These are phyloP conservation scores for Digitaria exilis DNA, from an alignment of 202 grass and related monocot species.

Conservation along the genomic window DNA sequence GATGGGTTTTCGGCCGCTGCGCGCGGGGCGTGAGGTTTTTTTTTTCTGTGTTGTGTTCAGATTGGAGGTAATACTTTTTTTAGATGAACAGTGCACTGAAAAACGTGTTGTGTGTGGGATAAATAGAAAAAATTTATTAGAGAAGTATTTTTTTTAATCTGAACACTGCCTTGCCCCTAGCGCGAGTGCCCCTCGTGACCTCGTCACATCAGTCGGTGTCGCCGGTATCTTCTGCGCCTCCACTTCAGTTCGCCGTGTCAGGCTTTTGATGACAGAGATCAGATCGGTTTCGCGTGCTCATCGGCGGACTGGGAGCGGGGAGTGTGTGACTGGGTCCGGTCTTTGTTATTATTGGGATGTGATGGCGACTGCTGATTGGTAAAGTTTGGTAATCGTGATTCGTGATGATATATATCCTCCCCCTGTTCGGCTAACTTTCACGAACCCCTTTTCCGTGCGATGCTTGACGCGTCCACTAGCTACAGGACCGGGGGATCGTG, in stretches of 20 bases:
- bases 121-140: too few relatives aligned
- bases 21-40: not conserved
- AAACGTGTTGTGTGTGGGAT: too few relatives aligned
- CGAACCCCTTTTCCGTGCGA: not conserved
- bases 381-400: slow-evolving; percentile 26
- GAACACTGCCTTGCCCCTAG: too few relatives aligned
- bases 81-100: too few relatives aligned
- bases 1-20: not conserved
- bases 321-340: not conserved
- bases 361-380: slow-evolving; percentile 17
- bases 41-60: too few relatives aligned
- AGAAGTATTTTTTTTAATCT: too few relatives aligned
- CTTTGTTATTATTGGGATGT: not conserved
- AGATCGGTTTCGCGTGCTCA: not conserved
- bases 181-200: not conserved
- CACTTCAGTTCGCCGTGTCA: not conserved
- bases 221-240: not conserved
- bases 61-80: too few relatives aligned
- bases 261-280: not conserved
- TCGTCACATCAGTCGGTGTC: not conserved
- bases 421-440: slow-evolving; percentile 33
- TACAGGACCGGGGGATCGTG: not conserved
- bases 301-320: not conserved
- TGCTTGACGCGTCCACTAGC: slow-evolving; percentile 25
- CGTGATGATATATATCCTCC: not conserved